Evolutionary conservation across 306 rosid species (phyloP), one percentile per base, ranked within the genome.

Genomic region (Erythrophleum fordii): DNA sequence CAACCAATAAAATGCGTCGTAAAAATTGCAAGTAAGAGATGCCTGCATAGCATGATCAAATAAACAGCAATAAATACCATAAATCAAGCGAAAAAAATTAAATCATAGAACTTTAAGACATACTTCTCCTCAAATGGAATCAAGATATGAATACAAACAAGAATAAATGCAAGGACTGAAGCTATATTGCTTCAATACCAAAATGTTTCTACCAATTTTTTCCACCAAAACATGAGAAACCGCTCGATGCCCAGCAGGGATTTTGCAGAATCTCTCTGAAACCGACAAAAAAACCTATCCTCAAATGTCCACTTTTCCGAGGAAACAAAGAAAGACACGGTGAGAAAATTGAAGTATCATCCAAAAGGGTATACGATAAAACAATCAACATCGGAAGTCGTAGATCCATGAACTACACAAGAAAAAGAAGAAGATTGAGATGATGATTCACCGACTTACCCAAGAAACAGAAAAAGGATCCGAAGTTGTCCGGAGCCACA

Each of bases 1-100:
- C 28, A 71, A 55, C 86, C 60, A 68, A 44, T n/a, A 60, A 79
- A 69, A 69, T 84, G 85, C 79, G 82, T 73, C 75, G 39, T 39
- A 79, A 56, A 76, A 76, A 46, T 28, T 1, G 3, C 66, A 59
- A 59, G 28, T 72, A 70, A 69, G 42, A 75, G 81, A 72, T 58
- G 61, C 80, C 97, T 88, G 88, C 84, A 87, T 2, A 81, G 28
- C 52, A 28, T 12, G 51, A 41, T 23, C 80, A 78, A n/a, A 26
- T 34, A 64, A 29, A 73, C 58, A 37, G 35, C 8, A 42, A 13
- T 76, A 12, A 88, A 78, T 64, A 45, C 77, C 72, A 49, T n/a
- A 76, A 62, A 71, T 46, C 20, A 10, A 0, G 49, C 5, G 26
- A 31, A 26, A 52, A 69, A 62, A 66, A 35, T 73, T 52, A 62